phyloP scores from a whole-genome alignment of 169 alveolate genomes.

The Cryptosporidium meleagridis region DNA sequence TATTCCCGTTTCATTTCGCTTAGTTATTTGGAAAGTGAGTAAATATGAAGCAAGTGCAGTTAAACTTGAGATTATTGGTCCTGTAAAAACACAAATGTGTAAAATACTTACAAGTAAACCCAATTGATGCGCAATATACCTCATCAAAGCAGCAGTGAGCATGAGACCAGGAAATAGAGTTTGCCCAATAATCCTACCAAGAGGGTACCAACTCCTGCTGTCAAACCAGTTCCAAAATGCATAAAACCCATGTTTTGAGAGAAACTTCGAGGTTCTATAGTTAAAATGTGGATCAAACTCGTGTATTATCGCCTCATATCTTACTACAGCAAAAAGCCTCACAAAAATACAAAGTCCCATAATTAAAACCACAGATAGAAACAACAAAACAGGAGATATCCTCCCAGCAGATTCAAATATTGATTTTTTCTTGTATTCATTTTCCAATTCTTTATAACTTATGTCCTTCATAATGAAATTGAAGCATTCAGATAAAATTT shows the following conservation, averaged over 20 bases:
- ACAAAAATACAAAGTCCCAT: constrained; percentile 84
- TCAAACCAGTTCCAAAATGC: constrained; percentile 98
- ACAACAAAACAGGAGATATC: constrained; percentile 58
- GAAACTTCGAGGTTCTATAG: constrained; percentile 94
- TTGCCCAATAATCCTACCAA: constrained; percentile 98
- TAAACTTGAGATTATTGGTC: constrained; percentile 95
- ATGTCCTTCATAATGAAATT: background rate
- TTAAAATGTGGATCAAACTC: constrained; percentile 99
- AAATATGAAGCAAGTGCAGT: constrained; percentile 94
- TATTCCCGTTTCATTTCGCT: constrained; percentile 93
- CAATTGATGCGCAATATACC: constrained; percentile 75
- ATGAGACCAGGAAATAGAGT: constrained; percentile 98
- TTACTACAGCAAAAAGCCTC: constrained; percentile 95
- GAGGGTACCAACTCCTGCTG: constrained; percentile 95
- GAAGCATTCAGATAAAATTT: background rate
- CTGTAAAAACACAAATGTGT: constrained; percentile 95
- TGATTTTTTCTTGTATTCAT: constrained; percentile 11
- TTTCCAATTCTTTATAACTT: background rate
- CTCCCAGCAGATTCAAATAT: constrained; percentile 16
- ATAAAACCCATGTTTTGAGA: constrained; percentile 92
- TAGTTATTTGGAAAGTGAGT: constrained; percentile 87
- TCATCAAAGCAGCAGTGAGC: constrained; percentile 91
- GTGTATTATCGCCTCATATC: constrained; percentile 96
- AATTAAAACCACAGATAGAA: constrained; percentile 46
- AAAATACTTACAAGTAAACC: constrained; percentile 92